These are phyloP conservation scores for Calcarisporium arbuscula DNA, from an alignment of 2,329 filamentous ascomycete species.

Conservation along the genomic window DNA sequence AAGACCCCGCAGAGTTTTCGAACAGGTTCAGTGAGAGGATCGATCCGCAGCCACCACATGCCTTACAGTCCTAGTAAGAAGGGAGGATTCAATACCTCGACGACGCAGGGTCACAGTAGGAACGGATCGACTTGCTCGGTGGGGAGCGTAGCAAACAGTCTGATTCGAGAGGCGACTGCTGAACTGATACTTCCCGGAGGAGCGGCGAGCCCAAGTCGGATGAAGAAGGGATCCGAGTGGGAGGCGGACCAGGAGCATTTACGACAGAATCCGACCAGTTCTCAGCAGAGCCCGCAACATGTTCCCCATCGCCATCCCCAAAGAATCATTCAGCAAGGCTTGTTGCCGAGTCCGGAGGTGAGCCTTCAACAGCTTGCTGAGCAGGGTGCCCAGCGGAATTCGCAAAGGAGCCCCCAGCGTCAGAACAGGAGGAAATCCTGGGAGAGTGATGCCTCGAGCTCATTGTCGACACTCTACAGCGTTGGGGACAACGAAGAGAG, in stretches of 20 bases:
- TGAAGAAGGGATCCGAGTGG: no score
- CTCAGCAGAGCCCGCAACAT: conserved; percentile 6
- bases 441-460: conserved; percentile 43
- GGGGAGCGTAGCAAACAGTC: conserved; percentile 32
- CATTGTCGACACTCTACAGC: conserved; percentile 51
- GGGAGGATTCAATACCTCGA: conserved; percentile 13
- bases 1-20: conserved; percentile 12
- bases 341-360: no score
- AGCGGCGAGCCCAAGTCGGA: conserved; percentile 39
- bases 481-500: conserved; percentile 41
- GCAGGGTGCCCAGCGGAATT: no score
- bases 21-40: conserved; percentile 7
- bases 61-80: conserved; percentile 23
- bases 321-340: conserved; percentile 13
- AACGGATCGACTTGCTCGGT: conserved; percentile 24
- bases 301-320: conserved; percentile 14
- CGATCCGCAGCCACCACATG: conserved; percentile 11
- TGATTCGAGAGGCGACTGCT: conserved; percentile 30
- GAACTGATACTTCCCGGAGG: conserved; percentile 28
- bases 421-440: conserved; percentile 28
- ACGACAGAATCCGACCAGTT: no score
- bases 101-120: conserved; percentile 12
- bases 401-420: conserved; percentile 11
- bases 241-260: no score
- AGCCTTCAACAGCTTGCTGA: no score